phyloP scores from a whole-genome alignment of 2,329 filamentous ascomycete species.

The Colletotrichum shisoi region DNA sequence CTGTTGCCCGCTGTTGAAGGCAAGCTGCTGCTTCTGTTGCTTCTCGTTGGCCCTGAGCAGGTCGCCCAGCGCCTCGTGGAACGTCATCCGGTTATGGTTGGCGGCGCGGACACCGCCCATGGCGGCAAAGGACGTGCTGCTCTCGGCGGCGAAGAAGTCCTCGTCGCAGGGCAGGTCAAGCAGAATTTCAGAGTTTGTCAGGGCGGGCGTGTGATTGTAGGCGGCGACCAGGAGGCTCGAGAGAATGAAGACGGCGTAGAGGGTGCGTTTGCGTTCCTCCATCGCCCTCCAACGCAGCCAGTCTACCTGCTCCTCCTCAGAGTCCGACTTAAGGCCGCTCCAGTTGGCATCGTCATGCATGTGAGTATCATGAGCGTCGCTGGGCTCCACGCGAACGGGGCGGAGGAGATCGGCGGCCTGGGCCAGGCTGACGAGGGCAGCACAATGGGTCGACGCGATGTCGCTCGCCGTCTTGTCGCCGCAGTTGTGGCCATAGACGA shows the following conservation, averaged over 20 bases:
- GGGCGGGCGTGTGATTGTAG: slow-evolving; percentile 88
- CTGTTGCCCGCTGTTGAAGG: slow-evolving; percentile 52
- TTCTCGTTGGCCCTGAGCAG: slow-evolving; percentile 79
- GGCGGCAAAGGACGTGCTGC: slow-evolving; percentile 79
- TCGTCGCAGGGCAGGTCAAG: slow-evolving; percentile 93
- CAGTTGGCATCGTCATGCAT: slow-evolving; percentile 63
- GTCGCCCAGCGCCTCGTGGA: slow-evolving; percentile 81
- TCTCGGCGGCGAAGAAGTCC: slow-evolving; percentile 85
- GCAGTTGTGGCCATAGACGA: slow-evolving; percentile 94
- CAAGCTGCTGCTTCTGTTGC: slow-evolving; percentile 67
- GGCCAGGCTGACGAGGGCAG: slow-evolving; percentile 87
- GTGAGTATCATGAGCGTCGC: slow-evolving; percentile 62
- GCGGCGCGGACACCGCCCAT: slow-evolving; percentile 76
- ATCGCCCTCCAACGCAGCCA: slow-evolving; percentile 89
- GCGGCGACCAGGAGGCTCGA: slow-evolving; percentile 90
- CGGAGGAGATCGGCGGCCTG: slow-evolving; percentile 79
- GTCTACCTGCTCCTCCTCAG: slow-evolving; percentile 70
- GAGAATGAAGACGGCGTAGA: slow-evolving; percentile 89
- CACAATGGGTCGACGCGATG: slow-evolving; percentile 90
- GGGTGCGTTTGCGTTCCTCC: slow-evolving; percentile 91
- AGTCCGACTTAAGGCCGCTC: slow-evolving; percentile 56
- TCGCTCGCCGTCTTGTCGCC: slow-evolving; percentile 90
- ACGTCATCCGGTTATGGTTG: slow-evolving; percentile 75
- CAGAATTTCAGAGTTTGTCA: slow-evolving; percentile 93
- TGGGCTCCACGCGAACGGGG: slow-evolving; percentile 55